These are phyloP conservation scores for Ustulina deusta DNA, from an alignment of 2,329 filamentous ascomycete genomes.

Conservation along the genomic window DNA sequence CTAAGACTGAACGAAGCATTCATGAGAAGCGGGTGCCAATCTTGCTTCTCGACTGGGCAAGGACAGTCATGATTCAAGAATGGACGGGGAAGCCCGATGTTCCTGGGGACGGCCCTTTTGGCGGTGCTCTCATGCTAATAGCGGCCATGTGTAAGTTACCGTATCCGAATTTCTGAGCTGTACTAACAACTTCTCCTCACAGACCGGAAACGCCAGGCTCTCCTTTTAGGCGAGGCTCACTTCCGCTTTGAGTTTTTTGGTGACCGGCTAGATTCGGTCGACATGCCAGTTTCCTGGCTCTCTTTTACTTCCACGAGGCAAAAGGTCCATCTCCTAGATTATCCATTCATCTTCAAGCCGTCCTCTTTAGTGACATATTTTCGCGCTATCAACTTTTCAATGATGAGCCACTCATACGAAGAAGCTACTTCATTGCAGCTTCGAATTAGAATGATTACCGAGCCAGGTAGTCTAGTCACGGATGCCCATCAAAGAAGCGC, in stretches of 20 bases:
- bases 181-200: conserved; percentile 38
- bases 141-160: conserved; percentile 74
- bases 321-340: conserved; percentile 80
- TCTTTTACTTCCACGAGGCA: conserved; percentile 70
- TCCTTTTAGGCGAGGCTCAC: conserved; percentile 74
- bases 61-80: conserved; percentile 78
- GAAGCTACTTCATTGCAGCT: conserved; percentile 70
- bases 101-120: conserved; percentile 76
- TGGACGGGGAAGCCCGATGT: conserved; percentile 84
- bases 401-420: conserved; percentile 85
- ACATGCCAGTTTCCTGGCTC: conserved; percentile 80
- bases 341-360: conserved; percentile 82
- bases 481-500: conserved; percentile 70
- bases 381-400: conserved; percentile 85
- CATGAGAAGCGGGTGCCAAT: conserved; percentile 70
- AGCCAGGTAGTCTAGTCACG: conserved; percentile 66
- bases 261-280: conserved; percentile 78
- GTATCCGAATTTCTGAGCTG: conserved; percentile 13
- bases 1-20: conserved; percentile 62
- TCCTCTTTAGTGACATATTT: conserved; percentile 84
- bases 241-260: conserved; percentile 82
- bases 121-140: conserved; percentile 81
- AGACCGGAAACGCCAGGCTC: conserved; percentile 72
- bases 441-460: conserved; percentile 67
- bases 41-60: conserved; percentile 76